Evolutionary conservation across 2,329 filamentous ascomycete genomes (phyloP).

Genomic region (Colletotrichum simmondsii): DNA sequence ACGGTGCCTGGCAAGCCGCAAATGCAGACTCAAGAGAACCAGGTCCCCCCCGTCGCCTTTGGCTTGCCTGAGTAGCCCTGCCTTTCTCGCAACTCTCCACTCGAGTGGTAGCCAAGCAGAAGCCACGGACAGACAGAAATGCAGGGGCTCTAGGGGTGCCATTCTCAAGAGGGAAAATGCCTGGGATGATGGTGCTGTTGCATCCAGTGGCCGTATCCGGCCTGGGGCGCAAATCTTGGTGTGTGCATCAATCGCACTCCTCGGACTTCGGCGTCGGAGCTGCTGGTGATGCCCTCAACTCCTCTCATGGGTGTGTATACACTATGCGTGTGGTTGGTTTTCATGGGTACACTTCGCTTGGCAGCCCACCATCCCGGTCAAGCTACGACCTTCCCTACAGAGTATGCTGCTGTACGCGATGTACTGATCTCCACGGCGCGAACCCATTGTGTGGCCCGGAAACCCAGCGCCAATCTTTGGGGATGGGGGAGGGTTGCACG

Average conservation of each 20-base stretch:
- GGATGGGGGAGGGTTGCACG: not conserved
- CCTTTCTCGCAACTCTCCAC: slow-evolving; percentile 10
- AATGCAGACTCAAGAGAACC: not conserved
- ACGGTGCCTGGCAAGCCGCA: not conserved
- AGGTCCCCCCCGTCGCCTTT: not conserved
- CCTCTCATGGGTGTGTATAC: not conserved
- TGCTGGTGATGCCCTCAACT: slow-evolving; percentile 1
- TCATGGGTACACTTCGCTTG: not conserved
- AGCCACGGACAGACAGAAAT: not conserved
- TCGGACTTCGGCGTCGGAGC: not conserved
- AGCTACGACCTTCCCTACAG: not conserved
- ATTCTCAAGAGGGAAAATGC: not conserved
- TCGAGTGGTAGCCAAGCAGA: slow-evolving; percentile 6
- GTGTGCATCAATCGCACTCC: not conserved
- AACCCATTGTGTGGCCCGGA: slow-evolving; percentile 5
- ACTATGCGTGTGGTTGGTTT: not conserved
- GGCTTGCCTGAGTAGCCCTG: not conserved
- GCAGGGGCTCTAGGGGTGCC: not conserved
- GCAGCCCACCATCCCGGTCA: slow-evolving; percentile 1
- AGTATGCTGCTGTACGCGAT: not conserved
- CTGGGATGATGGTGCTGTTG: slow-evolving; percentile 2
- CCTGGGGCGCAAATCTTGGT: not conserved
- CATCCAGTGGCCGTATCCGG: not conserved
- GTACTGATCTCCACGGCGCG: slow-evolving; percentile 2
- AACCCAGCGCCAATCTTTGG: slow-evolving; percentile 16